phyloP scores from a whole-genome alignment of 148 eudicot species.

The Linanthus parryae region DNA sequence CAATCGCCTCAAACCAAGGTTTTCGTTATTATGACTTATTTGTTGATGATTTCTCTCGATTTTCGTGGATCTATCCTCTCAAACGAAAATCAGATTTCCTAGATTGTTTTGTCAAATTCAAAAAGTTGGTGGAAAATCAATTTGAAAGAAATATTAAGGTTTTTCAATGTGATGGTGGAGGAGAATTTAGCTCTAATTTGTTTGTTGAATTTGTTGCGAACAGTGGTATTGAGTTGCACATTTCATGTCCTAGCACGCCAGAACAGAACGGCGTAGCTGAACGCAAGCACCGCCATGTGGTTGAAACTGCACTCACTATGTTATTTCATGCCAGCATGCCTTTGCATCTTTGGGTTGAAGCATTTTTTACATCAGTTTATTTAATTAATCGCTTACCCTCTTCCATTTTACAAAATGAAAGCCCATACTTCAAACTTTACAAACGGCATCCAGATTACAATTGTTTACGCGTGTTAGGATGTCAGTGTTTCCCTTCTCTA shows the following conservation, averaged over 20 bases:
- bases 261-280: neutral
- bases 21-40: neutral
- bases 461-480: slow-evolving; percentile 1
- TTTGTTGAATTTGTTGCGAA: neutral
- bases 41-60: neutral
- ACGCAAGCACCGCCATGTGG: neutral
- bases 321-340: neutral
- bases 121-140: neutral
- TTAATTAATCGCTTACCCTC: neutral
- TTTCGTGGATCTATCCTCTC: slow-evolving; percentile 1
- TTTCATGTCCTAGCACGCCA: neutral
- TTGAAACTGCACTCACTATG: neutral
- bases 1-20: neutral
- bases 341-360: neutral
- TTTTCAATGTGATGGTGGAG: neutral
- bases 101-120: neutral
- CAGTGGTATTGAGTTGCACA: neutral
- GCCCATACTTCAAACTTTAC: neutral
- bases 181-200: neutral
- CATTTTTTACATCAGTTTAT: neutral
- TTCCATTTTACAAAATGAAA: neutral
- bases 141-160: neutral
- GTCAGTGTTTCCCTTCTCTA: neutral
- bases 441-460: neutral
- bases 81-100: slow-evolving; percentile 1